Percentiles rank a stretch among this genome's conserved stretches.
These are phyloP conservation scores for Ophiocordyceps australis DNA, from an alignment of 2,329 filamentous ascomycete genomes.

Conservation along the genomic window DNA sequence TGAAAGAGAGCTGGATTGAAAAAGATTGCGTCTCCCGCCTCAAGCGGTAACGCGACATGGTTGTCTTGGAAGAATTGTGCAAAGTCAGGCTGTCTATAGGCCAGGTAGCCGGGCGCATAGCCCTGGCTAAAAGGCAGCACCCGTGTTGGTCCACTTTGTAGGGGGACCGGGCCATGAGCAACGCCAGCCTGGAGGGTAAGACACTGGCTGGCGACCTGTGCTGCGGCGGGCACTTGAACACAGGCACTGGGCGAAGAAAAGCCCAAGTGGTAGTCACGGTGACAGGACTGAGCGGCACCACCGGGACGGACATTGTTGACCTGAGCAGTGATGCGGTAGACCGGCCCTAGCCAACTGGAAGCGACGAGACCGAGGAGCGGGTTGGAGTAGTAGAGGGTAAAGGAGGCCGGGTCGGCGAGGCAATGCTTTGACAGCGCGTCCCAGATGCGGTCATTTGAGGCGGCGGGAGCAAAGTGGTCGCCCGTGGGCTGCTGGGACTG, in stretches of 20 bases:
- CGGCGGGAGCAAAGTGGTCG: slow-evolving; percentile 40
- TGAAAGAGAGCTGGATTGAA: slow-evolving; percentile 47
- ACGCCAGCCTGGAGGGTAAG: slow-evolving; percentile 45
- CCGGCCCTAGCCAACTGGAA: slow-evolving; percentile 38
- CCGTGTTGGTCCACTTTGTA: slow-evolving; percentile 38
- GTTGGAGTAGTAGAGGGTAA: slow-evolving; percentile 40
- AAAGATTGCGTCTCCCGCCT: slow-evolving; percentile 40
- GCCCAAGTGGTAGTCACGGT: slow-evolving; percentile 47
- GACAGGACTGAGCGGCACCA: slow-evolving; percentile 34
- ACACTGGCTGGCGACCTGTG: slow-evolving; percentile 35
- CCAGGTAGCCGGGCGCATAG: slow-evolving; percentile 37
- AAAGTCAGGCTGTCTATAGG: slow-evolving; percentile 34
- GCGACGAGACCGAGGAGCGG: slow-evolving; percentile 34
- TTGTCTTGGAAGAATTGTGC: slow-evolving; percentile 31
- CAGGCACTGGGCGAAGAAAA: slow-evolving; percentile 33
- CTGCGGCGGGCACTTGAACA: slow-evolving; percentile 26
- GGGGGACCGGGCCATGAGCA: slow-evolving; percentile 41
- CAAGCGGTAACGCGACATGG: slow-evolving; percentile 32
- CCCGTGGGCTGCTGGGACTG: slow-evolving; percentile 22
- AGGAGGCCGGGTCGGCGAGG: slow-evolving; percentile 28
- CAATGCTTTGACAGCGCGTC: slow-evolving; percentile 47
- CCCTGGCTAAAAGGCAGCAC: slow-evolving; percentile 41
- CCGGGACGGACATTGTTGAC: slow-evolving; percentile 44
- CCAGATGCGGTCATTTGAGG: slow-evolving; percentile 44
- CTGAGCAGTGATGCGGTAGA: slow-evolving; percentile 41